Evolutionary conservation across 352 stramenopile species (phyloP).

Genomic region (Globisporangium spiculum): DNA sequence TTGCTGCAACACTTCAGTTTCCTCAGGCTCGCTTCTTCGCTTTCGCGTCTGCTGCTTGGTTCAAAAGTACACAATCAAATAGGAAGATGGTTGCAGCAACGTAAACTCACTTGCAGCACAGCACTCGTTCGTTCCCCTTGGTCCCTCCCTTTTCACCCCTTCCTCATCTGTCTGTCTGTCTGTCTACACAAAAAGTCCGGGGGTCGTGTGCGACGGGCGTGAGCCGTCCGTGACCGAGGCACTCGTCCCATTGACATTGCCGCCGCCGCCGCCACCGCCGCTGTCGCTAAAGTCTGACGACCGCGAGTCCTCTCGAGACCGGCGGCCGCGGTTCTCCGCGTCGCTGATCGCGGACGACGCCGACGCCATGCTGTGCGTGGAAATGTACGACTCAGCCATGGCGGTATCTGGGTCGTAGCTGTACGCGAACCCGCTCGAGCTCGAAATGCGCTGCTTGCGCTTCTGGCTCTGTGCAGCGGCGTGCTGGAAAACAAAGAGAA

Average conservation of each 20-base stretch:
- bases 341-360: conserved; percentile 57
- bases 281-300: conserved; percentile 56
- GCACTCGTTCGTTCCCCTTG: background rate
- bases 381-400: conserved; percentile 78
- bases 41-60: background rate
- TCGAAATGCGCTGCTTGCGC: conserved; percentile 58
- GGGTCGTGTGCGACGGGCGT: conserved; percentile 8
- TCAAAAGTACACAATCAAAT: conserved; percentile 4
- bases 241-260: background rate
- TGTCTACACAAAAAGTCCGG: conserved; percentile 19
- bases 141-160: background rate
- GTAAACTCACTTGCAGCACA: background rate
- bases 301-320: conserved; percentile 75
- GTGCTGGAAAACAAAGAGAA: conserved; percentile 3
- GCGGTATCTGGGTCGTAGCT: conserved; percentile 81
- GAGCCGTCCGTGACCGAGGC: conserved; percentile 29
- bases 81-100: background rate
- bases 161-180: background rate
- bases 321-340: conserved; percentile 53
- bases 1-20: background rate
- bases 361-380: conserved; percentile 57
- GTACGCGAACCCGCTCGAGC: conserved; percentile 71
- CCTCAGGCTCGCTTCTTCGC: background rate
- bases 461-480: conserved; percentile 24
- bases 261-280: background rate